These are phyloP conservation scores for Jaminaea rosea DNA, from an alignment of 1,284 basidiomycete species.

Conservation along the genomic window DNA sequence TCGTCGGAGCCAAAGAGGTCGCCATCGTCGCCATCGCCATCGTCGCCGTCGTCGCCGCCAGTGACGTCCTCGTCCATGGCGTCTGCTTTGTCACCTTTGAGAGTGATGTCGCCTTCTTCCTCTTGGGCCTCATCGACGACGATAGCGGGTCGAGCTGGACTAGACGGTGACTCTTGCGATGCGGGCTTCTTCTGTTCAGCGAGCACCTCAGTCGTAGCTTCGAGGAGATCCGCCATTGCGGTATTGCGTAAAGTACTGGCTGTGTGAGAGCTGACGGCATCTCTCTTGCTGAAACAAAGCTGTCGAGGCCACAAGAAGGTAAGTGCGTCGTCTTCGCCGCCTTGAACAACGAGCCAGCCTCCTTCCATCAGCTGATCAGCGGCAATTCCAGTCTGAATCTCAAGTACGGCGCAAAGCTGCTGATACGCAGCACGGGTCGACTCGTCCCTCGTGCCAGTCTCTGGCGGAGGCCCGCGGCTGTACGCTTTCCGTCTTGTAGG, in stretches of 20 bases:
- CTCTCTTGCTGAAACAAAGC: background rate
- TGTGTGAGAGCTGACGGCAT: background rate
- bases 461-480: no score
- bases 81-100: no score
- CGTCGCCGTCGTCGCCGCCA: background rate
- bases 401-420: no score
- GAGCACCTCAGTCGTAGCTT: background rate
- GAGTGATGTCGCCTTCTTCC: background rate
- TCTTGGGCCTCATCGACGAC: background rate
- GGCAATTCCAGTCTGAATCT: no score
- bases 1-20: background rate
- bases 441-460: no score
- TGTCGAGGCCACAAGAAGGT: background rate
- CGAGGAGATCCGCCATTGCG: background rate
- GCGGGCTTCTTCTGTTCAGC: background rate
- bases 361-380: no score
- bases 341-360: no score
- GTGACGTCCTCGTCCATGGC: background rate
- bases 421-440: no score
- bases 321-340: no score
- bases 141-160: background rate
- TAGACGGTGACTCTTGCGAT: background rate
- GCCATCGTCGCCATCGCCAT: no score
- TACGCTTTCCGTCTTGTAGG: no score
- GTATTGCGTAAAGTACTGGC: background rate